Evolutionary conservation across 495 filamentous ascomycete species (phyloP).

Genomic region (Tetracladium marchalianum): DNA sequence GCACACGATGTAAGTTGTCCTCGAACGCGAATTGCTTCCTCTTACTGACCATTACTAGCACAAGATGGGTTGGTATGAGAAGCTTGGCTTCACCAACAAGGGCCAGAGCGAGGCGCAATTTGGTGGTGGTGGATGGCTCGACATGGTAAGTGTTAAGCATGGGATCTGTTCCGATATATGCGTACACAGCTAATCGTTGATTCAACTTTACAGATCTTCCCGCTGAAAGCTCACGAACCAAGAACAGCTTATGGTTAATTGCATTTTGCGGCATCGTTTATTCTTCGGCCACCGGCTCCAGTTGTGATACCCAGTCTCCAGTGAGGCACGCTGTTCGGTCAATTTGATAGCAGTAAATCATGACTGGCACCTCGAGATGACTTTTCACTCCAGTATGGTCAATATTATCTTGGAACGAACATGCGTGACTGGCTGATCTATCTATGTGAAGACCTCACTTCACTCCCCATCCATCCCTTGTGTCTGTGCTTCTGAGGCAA

Average conservation of each 20-base stretch:
- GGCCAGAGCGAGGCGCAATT: slow-evolving; percentile 56
- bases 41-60: slow-evolving; percentile 13
- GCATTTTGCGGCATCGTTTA: too few species aligned
- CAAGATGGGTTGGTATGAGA: slow-evolving; percentile 66
- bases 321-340: too few species aligned
- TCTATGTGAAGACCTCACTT: too few species aligned
- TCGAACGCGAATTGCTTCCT: background rate
- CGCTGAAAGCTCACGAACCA: slow-evolving; percentile 11
- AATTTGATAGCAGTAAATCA: too few species aligned
- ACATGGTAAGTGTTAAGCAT: slow-evolving; percentile 42
- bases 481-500: too few species aligned
- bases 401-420: too few species aligned
- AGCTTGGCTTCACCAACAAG: slow-evolving; percentile 59
- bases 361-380: too few species aligned
- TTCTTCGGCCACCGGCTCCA: background rate
- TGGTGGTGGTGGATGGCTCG: slow-evolving; percentile 73
- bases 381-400: too few species aligned
- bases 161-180: too few species aligned
- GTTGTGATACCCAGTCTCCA: slow-evolving; percentile 13
- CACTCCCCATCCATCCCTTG: too few species aligned
- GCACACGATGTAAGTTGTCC: slow-evolving; percentile 50
- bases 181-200: background rate
- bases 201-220: slow-evolving; percentile 7
- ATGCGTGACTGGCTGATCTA: too few species aligned
- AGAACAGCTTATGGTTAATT: slow-evolving; percentile 15